These are phyloP conservation scores for Pythium sukuiense DNA, from an alignment of 352 stramenopile species.

Conservation along the genomic window DNA sequence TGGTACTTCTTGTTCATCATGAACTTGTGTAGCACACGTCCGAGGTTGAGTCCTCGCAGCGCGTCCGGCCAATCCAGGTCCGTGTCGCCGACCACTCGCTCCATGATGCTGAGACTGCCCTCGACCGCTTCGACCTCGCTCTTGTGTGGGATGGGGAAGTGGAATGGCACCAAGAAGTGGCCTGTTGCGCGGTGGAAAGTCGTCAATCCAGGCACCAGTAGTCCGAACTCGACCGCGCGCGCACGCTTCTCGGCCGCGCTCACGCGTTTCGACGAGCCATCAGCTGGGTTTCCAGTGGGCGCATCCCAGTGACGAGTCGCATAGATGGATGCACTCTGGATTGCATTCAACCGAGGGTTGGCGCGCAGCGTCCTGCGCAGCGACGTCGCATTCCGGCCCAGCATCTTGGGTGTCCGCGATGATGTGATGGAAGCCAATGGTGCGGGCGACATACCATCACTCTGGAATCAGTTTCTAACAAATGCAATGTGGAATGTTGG, in stretches of 20 bases:
- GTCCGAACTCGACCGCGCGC: conserved; percentile 9
- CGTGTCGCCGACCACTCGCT: conserved; percentile 2
- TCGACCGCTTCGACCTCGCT: neutral
- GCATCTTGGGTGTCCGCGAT: neutral
- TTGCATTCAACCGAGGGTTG: neutral
- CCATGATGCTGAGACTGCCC: neutral
- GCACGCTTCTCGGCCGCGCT: conserved; percentile 9
- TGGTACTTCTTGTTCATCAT: conserved; percentile 27
- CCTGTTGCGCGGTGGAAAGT: conserved; percentile 19
- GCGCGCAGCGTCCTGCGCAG: neutral
- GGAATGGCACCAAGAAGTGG: conserved; percentile 30
- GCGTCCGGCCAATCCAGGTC: conserved; percentile 16
- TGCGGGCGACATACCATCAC: neutral
- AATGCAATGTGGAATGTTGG: neutral
- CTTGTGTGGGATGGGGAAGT: conserved; percentile 23
- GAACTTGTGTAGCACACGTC: conserved; percentile 28
- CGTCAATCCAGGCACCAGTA: conserved; percentile 17
- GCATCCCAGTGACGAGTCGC: neutral
- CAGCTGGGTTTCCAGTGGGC: neutral
- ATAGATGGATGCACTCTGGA: neutral
- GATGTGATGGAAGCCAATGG: neutral
- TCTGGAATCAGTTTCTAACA: neutral
- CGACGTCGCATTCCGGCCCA: neutral
- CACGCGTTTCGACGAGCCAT: neutral
- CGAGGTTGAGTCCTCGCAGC: conserved; percentile 22